Evolutionary conservation across 345 rosid genomes (phyloP), one percentile per base, ranked within the genome.

Genomic region (Microthlaspi erraticum): DNA sequence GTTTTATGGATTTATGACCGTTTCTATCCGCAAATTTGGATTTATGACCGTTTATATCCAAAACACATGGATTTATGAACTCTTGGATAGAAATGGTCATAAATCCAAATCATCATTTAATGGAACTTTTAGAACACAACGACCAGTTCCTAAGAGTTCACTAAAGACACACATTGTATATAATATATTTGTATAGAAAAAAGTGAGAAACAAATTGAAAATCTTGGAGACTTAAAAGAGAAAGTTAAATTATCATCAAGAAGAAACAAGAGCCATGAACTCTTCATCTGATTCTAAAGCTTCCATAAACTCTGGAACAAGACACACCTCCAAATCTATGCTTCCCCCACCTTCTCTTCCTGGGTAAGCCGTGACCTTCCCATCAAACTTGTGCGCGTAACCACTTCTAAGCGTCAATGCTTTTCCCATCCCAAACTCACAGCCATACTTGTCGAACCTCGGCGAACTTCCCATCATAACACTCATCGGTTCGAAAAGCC

Each of bases 391-490:
- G 57, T 85, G 66, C 0, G 85, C 87, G 29, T 85, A 85, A 1
- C 96, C 95, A 31, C 98, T 85, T 19, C 93, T 76, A 60, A 87
- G 83, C 8, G 88, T 80, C 77, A 84, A 10, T 10, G 88, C 91
- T 77, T 92, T 88, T 17, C 96, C 96, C 80, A 90, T 44, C 43
- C 95, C 98, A 54, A 92, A 92, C 34, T 90, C 90, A 48, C 61
- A 72, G 14, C 95, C 95, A 2, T 90, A 92, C 80, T 74, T 90
- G 68, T 92, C 46, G 71, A 92, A 92, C 73, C 93, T 78, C 3
- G 95, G 96, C 0, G 96, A 92, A 71, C 98, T 87, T 65, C 95
- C 96, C 79, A 88, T 81, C 90, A 87, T 72, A 68, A 90, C 74
- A 33, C 85, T 88, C 37, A 55, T 5, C 0, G 85, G 87, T 64